These are phyloP conservation scores for Eutrema heterophyllum DNA, from an alignment of 345 rosid genomes.

Conservation along the genomic window DNA sequence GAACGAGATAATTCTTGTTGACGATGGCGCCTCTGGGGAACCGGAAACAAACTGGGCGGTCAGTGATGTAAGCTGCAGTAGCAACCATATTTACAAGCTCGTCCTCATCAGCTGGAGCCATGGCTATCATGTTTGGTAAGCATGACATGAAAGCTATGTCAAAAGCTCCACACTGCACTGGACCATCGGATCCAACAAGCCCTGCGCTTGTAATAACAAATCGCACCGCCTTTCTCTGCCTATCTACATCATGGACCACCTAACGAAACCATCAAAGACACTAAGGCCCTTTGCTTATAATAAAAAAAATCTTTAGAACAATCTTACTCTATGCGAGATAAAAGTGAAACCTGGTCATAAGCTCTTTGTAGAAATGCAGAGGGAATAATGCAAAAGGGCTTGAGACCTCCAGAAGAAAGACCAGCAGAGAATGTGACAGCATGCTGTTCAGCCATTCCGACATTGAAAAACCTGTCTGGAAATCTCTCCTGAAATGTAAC, in stretches of 20 bases:
- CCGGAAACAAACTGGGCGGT: conserved; percentile 83
- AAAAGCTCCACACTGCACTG: conserved; percentile 77
- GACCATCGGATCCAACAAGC: conserved; percentile 87
- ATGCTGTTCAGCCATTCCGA: conserved; percentile 95
- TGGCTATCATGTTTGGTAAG: conserved; percentile 92
- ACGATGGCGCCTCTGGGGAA: conserved; percentile 79
- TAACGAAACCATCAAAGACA: conserved; percentile 29
- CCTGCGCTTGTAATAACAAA: conserved; percentile 90
- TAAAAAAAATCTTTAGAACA: background rate
- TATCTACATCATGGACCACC: conserved; percentile 91
- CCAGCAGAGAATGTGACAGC: conserved; percentile 98
- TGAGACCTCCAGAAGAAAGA: conserved; percentile 83
- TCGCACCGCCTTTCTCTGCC: conserved; percentile 81
- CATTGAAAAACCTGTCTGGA: conserved; percentile 70
- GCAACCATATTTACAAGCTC: conserved; percentile 90
- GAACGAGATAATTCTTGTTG: conserved; percentile 38
- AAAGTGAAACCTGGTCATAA: conserved; percentile 75
- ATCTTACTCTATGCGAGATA: background rate
- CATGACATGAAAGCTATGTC: conserved; percentile 94
- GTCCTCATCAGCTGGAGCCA: conserved; percentile 93
- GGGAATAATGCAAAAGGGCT: conserved; percentile 88
- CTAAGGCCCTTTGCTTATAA: background rate
- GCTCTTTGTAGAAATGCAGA: conserved; percentile 92
- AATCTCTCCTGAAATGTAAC: conserved; percentile 59
- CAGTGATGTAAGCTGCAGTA: conserved; percentile 64